These are phyloP conservation scores for Bombardia bombarda DNA, from an alignment of 495 filamentous ascomycete genomes.

Conservation along the genomic window DNA sequence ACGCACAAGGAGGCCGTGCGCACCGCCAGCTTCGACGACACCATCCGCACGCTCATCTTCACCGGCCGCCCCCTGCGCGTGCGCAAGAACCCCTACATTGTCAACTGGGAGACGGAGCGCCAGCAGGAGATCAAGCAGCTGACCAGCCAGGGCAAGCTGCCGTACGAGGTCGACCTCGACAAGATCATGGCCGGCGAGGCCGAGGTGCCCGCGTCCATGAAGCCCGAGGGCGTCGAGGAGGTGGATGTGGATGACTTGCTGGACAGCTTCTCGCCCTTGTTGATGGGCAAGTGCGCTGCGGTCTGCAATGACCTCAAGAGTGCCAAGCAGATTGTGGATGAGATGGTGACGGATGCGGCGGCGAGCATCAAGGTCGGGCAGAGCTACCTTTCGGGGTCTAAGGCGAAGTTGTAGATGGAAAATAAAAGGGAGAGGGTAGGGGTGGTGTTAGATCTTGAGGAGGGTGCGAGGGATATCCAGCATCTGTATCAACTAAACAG, in stretches of 20 bases:
- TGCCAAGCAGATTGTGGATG: constrained; percentile 69
- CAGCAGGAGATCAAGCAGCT: constrained; percentile 82
- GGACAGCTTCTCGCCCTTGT: constrained; percentile 82
- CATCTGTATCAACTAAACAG: too few relatives aligned
- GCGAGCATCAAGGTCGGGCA: constrained; percentile 53
- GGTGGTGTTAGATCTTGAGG: too few relatives aligned
- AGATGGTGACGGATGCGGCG: constrained; percentile 79
- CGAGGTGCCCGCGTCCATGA: constrained; percentile 64
- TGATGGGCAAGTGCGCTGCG: constrained; percentile 96
- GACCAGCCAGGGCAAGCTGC: constrained; percentile 79
- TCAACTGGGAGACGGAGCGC: constrained; percentile 94
- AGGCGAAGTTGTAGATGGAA: too few relatives aligned
- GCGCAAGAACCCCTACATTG: constrained; percentile 84
- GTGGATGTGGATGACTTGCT: constrained; percentile 60
- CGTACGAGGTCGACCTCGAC: constrained; percentile 92
- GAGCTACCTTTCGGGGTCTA: constrained; percentile 33
- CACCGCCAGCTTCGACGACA: constrained; percentile 89
- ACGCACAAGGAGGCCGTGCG: constrained; percentile 95
- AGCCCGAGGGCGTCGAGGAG: constrained; percentile 53
- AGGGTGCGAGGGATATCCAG: too few relatives aligned
- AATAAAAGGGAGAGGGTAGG: too few relatives aligned
- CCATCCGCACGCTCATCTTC: constrained; percentile 94
- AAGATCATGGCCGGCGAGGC: constrained; percentile 48
- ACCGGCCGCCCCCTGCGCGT: constrained; percentile 92
- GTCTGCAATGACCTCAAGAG: constrained; percentile 89